Evolutionary conservation across 1,284 basidiomycete genomes (phyloP), one percentile per base, ranked within the genome.

Genomic region (Moesziomyces sp.): DNA sequence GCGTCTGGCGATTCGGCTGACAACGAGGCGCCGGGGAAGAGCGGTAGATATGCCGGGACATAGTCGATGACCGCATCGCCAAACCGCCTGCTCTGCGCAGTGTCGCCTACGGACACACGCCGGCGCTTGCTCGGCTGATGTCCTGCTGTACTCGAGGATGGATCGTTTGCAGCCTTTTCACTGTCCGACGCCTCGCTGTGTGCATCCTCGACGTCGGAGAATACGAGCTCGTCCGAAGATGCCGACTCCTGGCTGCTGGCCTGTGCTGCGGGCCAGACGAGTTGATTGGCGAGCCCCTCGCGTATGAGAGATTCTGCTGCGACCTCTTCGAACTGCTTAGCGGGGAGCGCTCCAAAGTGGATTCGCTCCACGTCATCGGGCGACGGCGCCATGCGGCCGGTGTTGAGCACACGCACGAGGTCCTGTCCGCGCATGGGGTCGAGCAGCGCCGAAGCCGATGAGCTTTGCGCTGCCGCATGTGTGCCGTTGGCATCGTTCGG

Each of bases 341-440:
- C 11, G 11, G 65, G 49, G 30, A 73, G 23, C 8, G 59, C 42
- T 4, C 42, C 43, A 45, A 59, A 73, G 44, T 73, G 60, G 1
- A 63, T 21, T 19, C 57, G 55, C 38, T 67, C 60, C 8, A 62
- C 46, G n/a, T 61, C 58, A 5, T 46, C 24, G 5, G 64, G 44
- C n/a, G 59, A 59, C 21, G 60, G 58, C 10, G 28, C 46, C 0
- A 64, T 50, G 19, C 70, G 60, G 16, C 70, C 70, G 11, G 59
- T 50, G 14, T 58, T 57, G 14, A 73, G 53, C 18, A 60, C n/a
- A 42, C 64, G 56, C 13, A 67, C 19, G 23, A 74, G 65, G 49
- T 74, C 71, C 40, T 69, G 65, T 21, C 65, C 71, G 14, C 71
- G 65, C 61, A 69, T 58, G 13, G 71, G 65, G 46, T 74, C 58